Conservation (phyloP, 1,139 yeast genomes). For the Suhomyces guaymorum region DNA sequence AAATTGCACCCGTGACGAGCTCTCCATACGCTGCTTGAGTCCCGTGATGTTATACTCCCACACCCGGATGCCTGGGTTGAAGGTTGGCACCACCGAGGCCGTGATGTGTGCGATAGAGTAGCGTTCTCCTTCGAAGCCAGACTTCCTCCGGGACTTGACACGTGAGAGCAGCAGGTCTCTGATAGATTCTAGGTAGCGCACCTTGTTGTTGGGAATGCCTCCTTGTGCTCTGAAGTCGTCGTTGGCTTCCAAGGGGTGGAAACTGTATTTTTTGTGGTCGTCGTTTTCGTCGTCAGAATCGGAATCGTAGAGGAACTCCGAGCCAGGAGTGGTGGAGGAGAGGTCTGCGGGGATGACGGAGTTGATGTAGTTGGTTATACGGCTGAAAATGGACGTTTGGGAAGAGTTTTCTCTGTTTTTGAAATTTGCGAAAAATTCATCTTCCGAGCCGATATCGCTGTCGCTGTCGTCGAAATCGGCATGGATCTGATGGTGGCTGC, state of each 20-base stretch:
- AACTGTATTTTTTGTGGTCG: no score
- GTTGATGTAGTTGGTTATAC: no score
- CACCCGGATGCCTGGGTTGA: slow-evolving; percentile 76
- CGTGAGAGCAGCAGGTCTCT: slow-evolving; percentile 53
- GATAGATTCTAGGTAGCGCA: slow-evolving; percentile 56
- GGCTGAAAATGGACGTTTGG: no score
- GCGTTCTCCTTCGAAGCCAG: slow-evolving; percentile 54
- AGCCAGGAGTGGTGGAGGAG: no score
- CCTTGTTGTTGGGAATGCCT: slow-evolving; percentile 69
- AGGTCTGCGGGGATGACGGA: no score
- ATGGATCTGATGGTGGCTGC: no score
- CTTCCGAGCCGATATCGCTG: no score
- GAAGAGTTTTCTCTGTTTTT: no score
- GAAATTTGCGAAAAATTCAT: no score
- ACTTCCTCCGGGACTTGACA: slow-evolving; percentile 43
- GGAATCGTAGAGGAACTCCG: background rate
- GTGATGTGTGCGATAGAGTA: slow-evolving; percentile 70
- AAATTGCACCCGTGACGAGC: slow-evolving; percentile 18
- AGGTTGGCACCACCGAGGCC: slow-evolving; percentile 82
- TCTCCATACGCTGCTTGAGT: slow-evolving; percentile 16
- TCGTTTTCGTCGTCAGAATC: slow-evolving; percentile 13
- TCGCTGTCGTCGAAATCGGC: no score
- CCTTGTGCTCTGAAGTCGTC: slow-evolving; percentile 38
- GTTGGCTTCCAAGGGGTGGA: no score
- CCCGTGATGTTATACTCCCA: slow-evolving; percentile 81